phyloP scores from a whole-genome alignment of 352 stramenopile genomes.

The Phytophthora pisi region DNA sequence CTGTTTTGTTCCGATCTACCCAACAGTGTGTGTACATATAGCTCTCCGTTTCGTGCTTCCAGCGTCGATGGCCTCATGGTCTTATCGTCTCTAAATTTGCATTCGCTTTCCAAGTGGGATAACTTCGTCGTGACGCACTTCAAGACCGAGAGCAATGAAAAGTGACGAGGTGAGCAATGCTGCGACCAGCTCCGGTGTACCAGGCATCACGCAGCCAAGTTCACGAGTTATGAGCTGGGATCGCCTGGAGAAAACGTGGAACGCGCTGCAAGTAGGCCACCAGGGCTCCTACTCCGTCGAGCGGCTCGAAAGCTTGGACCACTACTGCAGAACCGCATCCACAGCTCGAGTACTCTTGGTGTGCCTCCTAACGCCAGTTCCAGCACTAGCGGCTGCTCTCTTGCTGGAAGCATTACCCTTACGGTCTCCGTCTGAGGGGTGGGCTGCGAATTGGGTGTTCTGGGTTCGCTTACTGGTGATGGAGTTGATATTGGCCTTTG shows the following conservation, averaged over 20 bases:
- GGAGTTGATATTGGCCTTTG: not conserved
- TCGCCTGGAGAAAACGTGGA: constrained; percentile 3
- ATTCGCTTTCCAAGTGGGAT: not conserved
- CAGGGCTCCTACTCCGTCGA: constrained; percentile 4
- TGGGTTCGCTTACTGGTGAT: not conserved
- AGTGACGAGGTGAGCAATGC: not conserved
- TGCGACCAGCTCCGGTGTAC: not conserved
- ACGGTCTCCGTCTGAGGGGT: not conserved
- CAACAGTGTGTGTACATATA: no score
- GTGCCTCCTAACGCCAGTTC: not conserved
- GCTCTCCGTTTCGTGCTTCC: no score
- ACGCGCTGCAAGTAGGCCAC: constrained; percentile 1
- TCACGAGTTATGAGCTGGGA: not conserved
- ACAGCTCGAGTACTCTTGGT: not conserved
- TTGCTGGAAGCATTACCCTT: not conserved
- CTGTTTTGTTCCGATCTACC: no score
- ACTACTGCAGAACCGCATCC: not conserved
- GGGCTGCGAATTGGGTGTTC: not conserved
- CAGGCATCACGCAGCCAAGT: not conserved
- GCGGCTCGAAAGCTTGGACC: constrained; percentile 1
- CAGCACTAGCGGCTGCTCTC: not conserved
- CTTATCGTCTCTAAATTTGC: not conserved
- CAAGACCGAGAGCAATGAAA: not conserved
- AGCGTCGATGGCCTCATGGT: not conserved
- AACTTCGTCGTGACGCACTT: not conserved